Evolutionary conservation across 257 asterid species (phyloP).

Genomic region (Solanum virginianum): DNA sequence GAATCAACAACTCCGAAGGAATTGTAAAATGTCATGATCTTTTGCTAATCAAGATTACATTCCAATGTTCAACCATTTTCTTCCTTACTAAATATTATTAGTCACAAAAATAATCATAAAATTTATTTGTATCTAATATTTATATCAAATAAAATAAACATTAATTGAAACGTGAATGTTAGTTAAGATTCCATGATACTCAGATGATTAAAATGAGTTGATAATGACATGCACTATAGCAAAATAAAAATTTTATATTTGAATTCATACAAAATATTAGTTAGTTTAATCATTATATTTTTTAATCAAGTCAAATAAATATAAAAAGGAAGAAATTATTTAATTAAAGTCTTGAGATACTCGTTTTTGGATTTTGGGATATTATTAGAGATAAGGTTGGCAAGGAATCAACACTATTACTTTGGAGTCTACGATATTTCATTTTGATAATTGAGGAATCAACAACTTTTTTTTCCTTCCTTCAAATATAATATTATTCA

Average conservation of each 20-base stretch:
- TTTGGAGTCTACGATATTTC: background rate
- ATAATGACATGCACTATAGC: background rate
- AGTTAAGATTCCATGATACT: background rate
- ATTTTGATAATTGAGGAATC: background rate
- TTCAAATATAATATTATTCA: background rate
- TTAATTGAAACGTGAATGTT: background rate
- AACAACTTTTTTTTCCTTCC: background rate
- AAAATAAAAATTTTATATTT: background rate
- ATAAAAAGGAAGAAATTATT: background rate
- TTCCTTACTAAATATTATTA: no score
- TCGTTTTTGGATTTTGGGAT: background rate
- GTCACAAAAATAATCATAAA: no score
- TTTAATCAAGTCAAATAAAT: background rate
- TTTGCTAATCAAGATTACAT: no score
- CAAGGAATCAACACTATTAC: background rate
- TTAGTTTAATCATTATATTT: background rate
- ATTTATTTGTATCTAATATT: no score
- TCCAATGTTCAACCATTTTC: no score
- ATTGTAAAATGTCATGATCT: no score
- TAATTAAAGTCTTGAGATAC: background rate
- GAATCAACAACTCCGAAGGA: no score
- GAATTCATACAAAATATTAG: background rate
- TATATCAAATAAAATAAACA: background rate
- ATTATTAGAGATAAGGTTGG: background rate
- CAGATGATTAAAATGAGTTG: background rate